Conservation (phyloP, 148 eudicot species). For the Chenopodium formosanum region DNA sequence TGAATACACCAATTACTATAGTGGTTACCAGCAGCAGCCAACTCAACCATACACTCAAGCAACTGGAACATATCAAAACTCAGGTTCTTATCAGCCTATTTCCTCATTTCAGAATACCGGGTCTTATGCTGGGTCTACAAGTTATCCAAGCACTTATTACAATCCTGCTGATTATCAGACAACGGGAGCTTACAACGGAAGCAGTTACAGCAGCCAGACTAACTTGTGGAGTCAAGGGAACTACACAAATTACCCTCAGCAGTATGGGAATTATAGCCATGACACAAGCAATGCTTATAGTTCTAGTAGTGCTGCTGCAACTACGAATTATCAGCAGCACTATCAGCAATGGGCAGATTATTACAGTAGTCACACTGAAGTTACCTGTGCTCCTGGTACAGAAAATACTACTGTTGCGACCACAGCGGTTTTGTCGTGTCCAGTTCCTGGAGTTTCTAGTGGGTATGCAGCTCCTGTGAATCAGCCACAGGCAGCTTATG, state of each 20-base stretch:
- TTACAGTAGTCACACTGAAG: conserved; percentile 86
- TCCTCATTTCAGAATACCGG: conserved; percentile 99
- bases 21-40: conserved; percentile 74
- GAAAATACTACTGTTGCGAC: conserved; percentile 61
- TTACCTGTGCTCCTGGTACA: conserved; percentile 98
- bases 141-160: conserved; percentile 99
- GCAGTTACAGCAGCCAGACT: conserved; percentile 66
- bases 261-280: conserved; percentile 60
- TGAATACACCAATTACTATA: conserved; percentile 76
- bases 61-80: conserved; percentile 87
- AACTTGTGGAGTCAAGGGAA: conserved; percentile 78
- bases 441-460: conserved; percentile 54
- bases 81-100: conserved; percentile 99
- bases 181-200: conserved; percentile 79
- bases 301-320: conserved; percentile 52
- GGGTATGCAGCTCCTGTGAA: conserved; percentile 56
- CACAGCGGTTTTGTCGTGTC: conserved; percentile 46
- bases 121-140: conserved; percentile 96
- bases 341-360: conserved; percentile 96
- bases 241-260: conserved; percentile 61
- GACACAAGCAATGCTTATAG: conserved; percentile 67
- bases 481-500: conserved; percentile 56
- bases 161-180: conserved; percentile 99
- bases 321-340: conserved; percentile 67
- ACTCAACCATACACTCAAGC: conserved; percentile 69